Evolutionary conservation across 129 eudicot genomes (phyloP).

Genomic region (Erigeron canadensis): DNA sequence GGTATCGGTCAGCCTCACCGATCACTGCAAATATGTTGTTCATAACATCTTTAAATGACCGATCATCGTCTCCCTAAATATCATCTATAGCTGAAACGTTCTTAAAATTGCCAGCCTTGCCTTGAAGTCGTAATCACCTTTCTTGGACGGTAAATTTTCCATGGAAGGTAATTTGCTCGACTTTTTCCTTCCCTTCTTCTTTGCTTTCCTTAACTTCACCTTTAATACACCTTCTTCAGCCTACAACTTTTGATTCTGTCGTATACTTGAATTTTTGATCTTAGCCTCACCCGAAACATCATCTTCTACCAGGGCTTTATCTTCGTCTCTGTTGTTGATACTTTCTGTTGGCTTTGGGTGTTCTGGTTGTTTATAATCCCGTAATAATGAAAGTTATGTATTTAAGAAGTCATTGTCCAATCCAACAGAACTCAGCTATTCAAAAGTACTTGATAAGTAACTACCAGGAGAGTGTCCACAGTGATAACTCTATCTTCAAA

Average conservation of each 20-base stretch:
- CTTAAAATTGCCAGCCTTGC: constrained; percentile 15
- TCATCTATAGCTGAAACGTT: constrained; percentile 55
- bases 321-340: constrained; percentile 33
- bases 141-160: constrained; percentile 34
- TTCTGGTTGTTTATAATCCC: constrained; percentile 40
- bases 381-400: constrained; percentile 13
- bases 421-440: not conserved
- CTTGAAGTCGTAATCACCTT: constrained; percentile 35
- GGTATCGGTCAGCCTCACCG: constrained; percentile 31
- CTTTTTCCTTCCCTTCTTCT: constrained; percentile 64
- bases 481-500: not conserved
- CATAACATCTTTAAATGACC: constrained; percentile 16
- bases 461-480: not conserved
- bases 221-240: constrained; percentile 80
- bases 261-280: constrained; percentile 36
- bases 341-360: constrained; percentile 18
- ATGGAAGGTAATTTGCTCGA: constrained; percentile 43
- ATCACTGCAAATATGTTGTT: constrained; percentile 51
- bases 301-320: constrained; percentile 58
- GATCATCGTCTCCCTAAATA: constrained; percentile 47
- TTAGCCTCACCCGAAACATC: constrained; percentile 35
- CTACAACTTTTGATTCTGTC: constrained; percentile 69
- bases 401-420: not conserved
- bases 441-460: not conserved
- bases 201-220: constrained; percentile 70